Conservation (phyloP, 768 basidiomycete species). For the Hydnum rufescens region DNA sequence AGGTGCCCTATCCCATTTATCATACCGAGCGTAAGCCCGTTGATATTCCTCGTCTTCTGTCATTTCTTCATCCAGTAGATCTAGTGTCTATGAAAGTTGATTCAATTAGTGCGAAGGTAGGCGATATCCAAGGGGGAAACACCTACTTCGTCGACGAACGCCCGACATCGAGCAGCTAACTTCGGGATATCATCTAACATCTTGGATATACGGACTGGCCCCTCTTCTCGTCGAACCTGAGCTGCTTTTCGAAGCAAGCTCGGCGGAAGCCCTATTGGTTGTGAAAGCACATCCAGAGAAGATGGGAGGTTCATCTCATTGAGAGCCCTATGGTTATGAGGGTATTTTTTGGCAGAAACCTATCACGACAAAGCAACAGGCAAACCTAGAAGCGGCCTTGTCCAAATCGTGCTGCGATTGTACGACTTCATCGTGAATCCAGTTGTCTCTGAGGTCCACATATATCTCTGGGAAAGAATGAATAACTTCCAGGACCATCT, state of each 20-base stretch:
- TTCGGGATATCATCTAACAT: conserved; percentile 54
- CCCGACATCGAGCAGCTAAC: conserved; percentile 38
- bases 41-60: conserved; percentile 62
- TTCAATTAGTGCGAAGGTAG: background rate
- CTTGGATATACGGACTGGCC: conserved; percentile 46
- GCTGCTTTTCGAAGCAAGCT: conserved; percentile 71
- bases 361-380: background rate
- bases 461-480: conserved; percentile 31
- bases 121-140: conserved; percentile 2
- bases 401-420: conserved; percentile 36
- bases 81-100: conserved; percentile 42
- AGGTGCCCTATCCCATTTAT: conserved; percentile 30
- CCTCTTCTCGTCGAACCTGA: conserved; percentile 62
- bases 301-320: conserved; percentile 63
- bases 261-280: conserved; percentile 72
- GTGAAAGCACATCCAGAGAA: conserved; percentile 70
- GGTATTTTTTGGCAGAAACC: background rate
- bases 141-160: conserved; percentile 56
- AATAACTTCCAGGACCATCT: background rate
- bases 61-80: conserved; percentile 78
- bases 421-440: conserved; percentile 47
- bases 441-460: conserved; percentile 64
- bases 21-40: conserved; percentile 24
- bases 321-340: conserved; percentile 28
- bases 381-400: background rate